Percentiles rank a stretch among this genome's conserved stretches.
These are phyloP conservation scores for Suillus sp. DNA, from an alignment of 768 basidiomycete species.

Conservation along the genomic window DNA sequence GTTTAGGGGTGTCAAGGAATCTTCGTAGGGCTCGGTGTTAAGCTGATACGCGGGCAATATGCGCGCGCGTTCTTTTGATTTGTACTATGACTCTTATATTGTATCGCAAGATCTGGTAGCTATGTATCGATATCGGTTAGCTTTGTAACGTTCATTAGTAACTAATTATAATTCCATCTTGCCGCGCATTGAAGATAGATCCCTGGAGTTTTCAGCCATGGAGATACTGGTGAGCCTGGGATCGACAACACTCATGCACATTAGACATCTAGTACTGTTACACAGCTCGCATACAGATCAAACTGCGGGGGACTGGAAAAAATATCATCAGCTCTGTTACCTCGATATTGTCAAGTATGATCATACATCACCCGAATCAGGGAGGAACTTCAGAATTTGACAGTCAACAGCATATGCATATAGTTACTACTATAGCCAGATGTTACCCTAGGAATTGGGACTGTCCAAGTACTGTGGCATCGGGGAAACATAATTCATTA, in stretches of 20 bases:
- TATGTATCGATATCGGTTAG: conserved; percentile 29
- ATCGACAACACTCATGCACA: neutral
- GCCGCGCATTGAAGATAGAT: too few species aligned
- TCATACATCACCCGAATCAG: too few species aligned
- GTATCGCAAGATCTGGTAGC: conserved; percentile 1
- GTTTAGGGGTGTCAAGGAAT: conserved; percentile 14
- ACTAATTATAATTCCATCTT: neutral
- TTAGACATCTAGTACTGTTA: neutral
- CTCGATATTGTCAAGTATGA: neutral
- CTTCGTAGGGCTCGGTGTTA: neutral
- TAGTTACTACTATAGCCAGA: too few species aligned
- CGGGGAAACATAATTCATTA: too few species aligned
- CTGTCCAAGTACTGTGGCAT: neutral
- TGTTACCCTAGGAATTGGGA: neutral
- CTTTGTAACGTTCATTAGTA: conserved; percentile 12
- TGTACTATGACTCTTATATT: conserved; percentile 9
- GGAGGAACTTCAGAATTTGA: too few species aligned
- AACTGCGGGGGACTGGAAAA: neutral
- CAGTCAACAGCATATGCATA: too few species aligned
- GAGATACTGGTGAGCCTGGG: neutral
- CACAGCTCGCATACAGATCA: neutral
- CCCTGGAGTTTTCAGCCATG: neutral
- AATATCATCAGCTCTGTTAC: neutral
- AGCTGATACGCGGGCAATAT: neutral
- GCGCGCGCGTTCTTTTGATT: conserved; percentile 18